Conservation (phyloP, 2,329 filamentous ascomycete genomes). For the Lasiodiplodia sp. region DNA sequence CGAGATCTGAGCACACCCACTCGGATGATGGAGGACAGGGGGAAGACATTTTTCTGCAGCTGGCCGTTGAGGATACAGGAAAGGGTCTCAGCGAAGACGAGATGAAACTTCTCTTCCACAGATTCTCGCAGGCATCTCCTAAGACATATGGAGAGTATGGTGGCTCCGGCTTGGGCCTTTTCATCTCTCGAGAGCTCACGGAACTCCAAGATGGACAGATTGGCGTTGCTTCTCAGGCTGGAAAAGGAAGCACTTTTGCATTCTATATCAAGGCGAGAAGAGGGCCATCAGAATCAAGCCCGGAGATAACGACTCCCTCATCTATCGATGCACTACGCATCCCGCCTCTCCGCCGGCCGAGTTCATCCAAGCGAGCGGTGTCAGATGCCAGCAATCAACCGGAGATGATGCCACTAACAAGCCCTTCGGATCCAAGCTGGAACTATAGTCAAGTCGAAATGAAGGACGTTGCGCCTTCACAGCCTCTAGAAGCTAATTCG, state of each 20-base stretch:
- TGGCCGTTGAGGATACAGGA: constrained; percentile 31
- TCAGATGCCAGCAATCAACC: neutral
- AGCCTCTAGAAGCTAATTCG: neutral
- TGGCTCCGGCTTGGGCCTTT: constrained; percentile 48
- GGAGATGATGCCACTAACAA: constrained; percentile 11
- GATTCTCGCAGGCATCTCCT: constrained; percentile 31
- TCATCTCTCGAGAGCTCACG: constrained; percentile 44
- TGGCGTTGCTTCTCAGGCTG: constrained; percentile 41
- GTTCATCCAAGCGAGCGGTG: neutral
- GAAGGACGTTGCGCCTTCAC: neutral
- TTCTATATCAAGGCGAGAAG: constrained; percentile 43
- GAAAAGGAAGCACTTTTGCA: constrained; percentile 43
- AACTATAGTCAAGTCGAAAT: neutral
- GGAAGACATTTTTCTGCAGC: constrained; percentile 31
- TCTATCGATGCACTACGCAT: neutral
- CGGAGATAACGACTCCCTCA: neutral
- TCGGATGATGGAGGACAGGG: constrained; percentile 30
- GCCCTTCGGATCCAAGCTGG: constrained; percentile 16
- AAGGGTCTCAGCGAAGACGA: constrained; percentile 26
- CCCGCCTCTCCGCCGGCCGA: constrained; percentile 7
- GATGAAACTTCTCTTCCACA: constrained; percentile 29
- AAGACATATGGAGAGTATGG: constrained; percentile 41
- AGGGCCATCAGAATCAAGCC: neutral
- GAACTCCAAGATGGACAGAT: constrained; percentile 47
- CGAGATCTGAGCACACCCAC: constrained; percentile 28